These are phyloP conservation scores for Pseudomonodictys pantanalensis DNA, from an alignment of 495 filamentous ascomycete genomes.

Conservation along the genomic window DNA sequence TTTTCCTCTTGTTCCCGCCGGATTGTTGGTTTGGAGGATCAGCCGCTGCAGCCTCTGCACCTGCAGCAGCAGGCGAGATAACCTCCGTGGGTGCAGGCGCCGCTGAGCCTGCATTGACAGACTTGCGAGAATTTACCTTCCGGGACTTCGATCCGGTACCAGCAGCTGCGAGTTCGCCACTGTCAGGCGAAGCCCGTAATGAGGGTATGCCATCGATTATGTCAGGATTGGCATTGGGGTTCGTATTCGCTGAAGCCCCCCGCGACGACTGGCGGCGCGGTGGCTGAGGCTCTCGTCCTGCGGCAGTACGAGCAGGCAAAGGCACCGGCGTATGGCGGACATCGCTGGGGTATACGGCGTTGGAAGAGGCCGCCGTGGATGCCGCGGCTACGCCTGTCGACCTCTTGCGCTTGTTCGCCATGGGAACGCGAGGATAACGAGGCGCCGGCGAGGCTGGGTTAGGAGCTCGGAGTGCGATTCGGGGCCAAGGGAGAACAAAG, in stretches of 20 bases:
- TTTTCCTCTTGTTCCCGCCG: conserved; percentile 21
- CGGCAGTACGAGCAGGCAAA: conserved; percentile 17
- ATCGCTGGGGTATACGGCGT: conserved; percentile 4
- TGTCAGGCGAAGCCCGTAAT: conserved; percentile 25
- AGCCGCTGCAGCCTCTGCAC: conserved; percentile 20
- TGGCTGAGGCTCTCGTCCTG: conserved; percentile 11
- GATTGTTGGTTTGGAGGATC: conserved; percentile 18
- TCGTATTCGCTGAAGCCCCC: conserved; percentile 1
- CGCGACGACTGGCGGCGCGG: conserved; percentile 18
- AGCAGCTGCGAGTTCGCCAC: conserved; percentile 7
- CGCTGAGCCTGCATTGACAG: neutral
- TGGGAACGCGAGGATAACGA: neutral
- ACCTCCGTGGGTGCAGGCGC: conserved; percentile 19
- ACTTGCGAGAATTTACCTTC: neutral
- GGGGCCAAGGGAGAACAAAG: conserved; percentile 15
- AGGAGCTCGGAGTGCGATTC: conserved; percentile 9
- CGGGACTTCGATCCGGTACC: conserved; percentile 4
- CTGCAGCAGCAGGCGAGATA: conserved; percentile 2
- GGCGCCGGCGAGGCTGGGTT: conserved; percentile 1
- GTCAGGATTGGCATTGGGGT: conserved; percentile 24
- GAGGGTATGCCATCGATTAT: conserved; percentile 25
- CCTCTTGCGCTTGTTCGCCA: conserved; percentile 32
- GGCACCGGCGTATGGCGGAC: neutral
- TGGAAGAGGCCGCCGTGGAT: neutral
- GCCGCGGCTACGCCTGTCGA: conserved; percentile 19